Percentiles rank a stretch among this genome's conserved stretches.
Evolutionary conservation across 352 stramenopile species (phyloP).

Genomic region (Globisporangium uncinulatum): DNA sequence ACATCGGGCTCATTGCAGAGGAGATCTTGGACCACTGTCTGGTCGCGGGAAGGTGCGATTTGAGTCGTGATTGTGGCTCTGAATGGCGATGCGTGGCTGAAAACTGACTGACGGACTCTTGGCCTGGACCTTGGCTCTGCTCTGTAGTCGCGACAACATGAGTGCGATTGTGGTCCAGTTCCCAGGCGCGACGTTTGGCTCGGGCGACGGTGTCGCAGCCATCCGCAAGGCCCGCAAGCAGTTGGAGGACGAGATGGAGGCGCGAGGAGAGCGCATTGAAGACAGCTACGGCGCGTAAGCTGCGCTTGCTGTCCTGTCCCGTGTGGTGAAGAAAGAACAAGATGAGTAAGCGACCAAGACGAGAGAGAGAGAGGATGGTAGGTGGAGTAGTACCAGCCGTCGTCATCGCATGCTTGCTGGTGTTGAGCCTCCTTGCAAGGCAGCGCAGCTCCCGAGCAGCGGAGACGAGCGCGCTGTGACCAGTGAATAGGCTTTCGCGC

Average conservation of each 20-base stretch:
- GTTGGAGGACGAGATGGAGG: constrained; percentile 37
- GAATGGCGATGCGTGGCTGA: constrained; percentile 1
- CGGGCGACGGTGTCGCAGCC: constrained; percentile 51
- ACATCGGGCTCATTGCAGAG: constrained; percentile 73
- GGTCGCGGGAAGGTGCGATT: constrained; percentile 49
- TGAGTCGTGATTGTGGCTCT: background rate
- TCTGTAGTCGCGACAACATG: constrained; percentile 76
- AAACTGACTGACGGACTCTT: background rate
- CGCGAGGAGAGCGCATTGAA: constrained; percentile 19
- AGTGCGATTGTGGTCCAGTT: constrained; percentile 81
- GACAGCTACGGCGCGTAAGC: constrained; percentile 10
- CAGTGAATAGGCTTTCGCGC: constrained; percentile 1
- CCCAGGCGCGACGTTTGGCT: constrained; percentile 50
- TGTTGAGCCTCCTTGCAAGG: background rate
- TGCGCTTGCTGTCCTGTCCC: too few species aligned
- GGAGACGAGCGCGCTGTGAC: background rate
- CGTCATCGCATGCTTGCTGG: background rate
- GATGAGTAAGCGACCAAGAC: background rate
- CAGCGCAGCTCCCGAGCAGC: background rate
- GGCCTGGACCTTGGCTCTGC: background rate
- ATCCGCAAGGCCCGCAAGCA: constrained; percentile 49
- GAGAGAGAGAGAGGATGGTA: background rate
- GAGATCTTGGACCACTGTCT: constrained; percentile 78
- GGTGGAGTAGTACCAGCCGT: background rate
- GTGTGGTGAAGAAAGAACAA: too few species aligned